Conservation (phyloP, 108 stramenopile species). For the Cyclotella baltica region DNA sequence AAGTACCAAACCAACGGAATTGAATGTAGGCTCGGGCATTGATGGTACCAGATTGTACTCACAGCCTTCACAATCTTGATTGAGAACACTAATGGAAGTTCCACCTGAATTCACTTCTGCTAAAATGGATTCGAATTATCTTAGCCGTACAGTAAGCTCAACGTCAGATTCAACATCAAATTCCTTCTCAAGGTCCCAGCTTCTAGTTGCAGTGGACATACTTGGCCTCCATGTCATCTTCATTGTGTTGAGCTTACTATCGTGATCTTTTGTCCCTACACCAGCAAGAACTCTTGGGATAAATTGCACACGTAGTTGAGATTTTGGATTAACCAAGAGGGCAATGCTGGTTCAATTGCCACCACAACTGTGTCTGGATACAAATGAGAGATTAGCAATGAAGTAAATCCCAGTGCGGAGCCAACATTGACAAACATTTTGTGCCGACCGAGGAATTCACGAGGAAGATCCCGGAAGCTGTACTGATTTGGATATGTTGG, state of each 20-base stretch:
- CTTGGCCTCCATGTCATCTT: slow-evolving; percentile 79
- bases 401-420: slow-evolving; percentile 71
- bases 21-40: slow-evolving; percentile 68
- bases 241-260: slow-evolving; percentile 70
- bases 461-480: slow-evolving; percentile 53
- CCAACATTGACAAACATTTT: slow-evolving; percentile 86
- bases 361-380: slow-evolving; percentile 79
- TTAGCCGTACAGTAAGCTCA: slow-evolving; percentile 70
- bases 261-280: slow-evolving; percentile 71
- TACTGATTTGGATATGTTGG: slow-evolving; percentile 46
- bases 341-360: slow-evolving; percentile 77
- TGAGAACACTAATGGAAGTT: slow-evolving; percentile 73
- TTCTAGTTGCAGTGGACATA: slow-evolving; percentile 67
- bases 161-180: slow-evolving; percentile 51
- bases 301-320: slow-evolving; percentile 79
- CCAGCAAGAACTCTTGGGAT: slow-evolving; percentile 63
- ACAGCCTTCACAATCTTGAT: slow-evolving; percentile 82
- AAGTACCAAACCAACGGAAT: slow-evolving; percentile 70
- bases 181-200: slow-evolving; percentile 72
- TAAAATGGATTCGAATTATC: slow-evolving; percentile 62
- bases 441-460: slow-evolving; percentile 58
- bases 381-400: slow-evolving; percentile 58
- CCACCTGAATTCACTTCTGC: slow-evolving; percentile 70
- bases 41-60: slow-evolving; percentile 85
- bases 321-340: slow-evolving; percentile 83